Evolutionary conservation across 495 filamentous ascomycete species (phyloP), one percentile per base, ranked within the genome.

Genomic region (Cenococcum geophilum): DNA sequence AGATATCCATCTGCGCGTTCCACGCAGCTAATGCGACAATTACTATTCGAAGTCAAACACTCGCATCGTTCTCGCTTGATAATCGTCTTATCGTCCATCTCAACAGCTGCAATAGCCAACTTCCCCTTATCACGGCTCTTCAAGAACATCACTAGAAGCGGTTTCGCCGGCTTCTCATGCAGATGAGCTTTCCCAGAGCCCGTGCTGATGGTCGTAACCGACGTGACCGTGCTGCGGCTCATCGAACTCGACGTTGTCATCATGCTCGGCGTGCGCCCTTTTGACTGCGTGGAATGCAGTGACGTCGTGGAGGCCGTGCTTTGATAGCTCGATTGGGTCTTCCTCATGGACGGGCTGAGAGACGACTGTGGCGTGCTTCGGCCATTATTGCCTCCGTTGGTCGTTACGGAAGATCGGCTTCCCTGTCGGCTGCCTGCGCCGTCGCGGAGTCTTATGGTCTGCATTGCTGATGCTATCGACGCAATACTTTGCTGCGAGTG

Each of bases 81-180:
- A 12, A n/a, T 4, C 14, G 22, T 53, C 21, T n/a, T 4, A 21
- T 23, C 49, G 18, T 53, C 49, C 2, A 53, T 53, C 14, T 53
- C 4, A 1, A 53, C 21, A 14, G 34, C 21, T 4, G 42, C 55
- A 12, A 57, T 20, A 10, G 55, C 5, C 11, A 57, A 32, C 4
- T 18, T 9, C 1, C 5, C 5, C 23, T 18, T 14, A 5, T 57
- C 55, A 10, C 23, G 47, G 6, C 40, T 25, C 37, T 57, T 57
- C 5, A 57, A 21, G 55, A 57, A 57, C 1, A 57, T 5, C 1
- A 57, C 55, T 6, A 57, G 34, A 5, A 57, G 8, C 5, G 55
- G 55, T 22, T 57, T 57, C 22, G 9, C 4, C n/a, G 55, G 55
- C 23, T 57, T 57, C 10, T 8, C 21, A 57, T 57, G 55, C 10